Percentiles rank a stretch among this genome's conserved stretches.
phyloP scores from a whole-genome alignment of 2,329 filamentous ascomycete genomes.

The Pseudofabraea citricarpa region DNA sequence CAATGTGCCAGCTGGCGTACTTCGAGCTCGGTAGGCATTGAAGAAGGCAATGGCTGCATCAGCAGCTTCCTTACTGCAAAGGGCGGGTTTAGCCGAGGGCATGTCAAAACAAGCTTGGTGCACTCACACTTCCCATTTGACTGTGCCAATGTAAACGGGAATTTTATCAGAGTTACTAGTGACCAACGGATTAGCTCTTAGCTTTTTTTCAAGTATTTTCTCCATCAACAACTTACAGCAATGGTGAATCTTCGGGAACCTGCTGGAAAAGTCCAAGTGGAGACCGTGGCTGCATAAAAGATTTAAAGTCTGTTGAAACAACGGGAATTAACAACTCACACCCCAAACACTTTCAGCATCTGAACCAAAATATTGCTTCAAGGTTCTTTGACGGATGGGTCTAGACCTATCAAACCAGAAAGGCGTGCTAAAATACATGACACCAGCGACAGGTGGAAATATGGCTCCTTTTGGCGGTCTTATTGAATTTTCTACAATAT shows the following conservation, averaged over 20 bases:
- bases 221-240: not conserved
- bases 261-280: not conserved
- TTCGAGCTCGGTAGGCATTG: slow-evolving; percentile 1
- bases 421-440: not conserved
- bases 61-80: slow-evolving; percentile 1
- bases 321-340: not conserved
- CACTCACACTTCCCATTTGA: slow-evolving; percentile 1
- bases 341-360: slow-evolving; percentile 2
- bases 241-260: not conserved
- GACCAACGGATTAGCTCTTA: not conserved
- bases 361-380: slow-evolving; percentile 1
- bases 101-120: not conserved
- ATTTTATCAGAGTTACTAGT: not conserved
- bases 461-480: not conserved
- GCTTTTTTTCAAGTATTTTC: no score
- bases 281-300: no score
- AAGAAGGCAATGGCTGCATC: not conserved
- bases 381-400: slow-evolving; percentile 1
- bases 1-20: not conserved
- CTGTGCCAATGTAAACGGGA: not conserved
- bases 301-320: no score
- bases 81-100: not conserved
- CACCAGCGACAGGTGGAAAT: not conserved
- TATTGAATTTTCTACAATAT: not conserved
- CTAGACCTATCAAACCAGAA: slow-evolving; percentile 1